Base-by-base conservation (phyloP, 2,329 filamentous ascomycete genomes). In the Corynespora cassiicola region DNA sequence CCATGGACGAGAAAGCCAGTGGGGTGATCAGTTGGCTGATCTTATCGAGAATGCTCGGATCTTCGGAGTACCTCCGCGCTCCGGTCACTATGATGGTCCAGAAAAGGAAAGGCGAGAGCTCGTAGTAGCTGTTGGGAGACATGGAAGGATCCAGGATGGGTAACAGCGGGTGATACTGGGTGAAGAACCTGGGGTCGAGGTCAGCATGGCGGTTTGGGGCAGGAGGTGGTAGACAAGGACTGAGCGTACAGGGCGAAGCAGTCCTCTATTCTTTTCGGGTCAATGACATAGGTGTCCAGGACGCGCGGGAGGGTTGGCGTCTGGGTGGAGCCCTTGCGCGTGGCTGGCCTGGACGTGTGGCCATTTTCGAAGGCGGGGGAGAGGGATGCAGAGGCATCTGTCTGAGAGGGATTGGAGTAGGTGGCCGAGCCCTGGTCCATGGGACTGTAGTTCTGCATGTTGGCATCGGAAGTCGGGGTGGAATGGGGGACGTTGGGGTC, bases 71-170 rank as follows among this genome's bases (percentile, higher is more conserved):
- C 40, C 65, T 47, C 42, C 68, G 54, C 14, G 68, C 64, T 19
- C 69, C 69, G 9, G 69, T 66, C 31, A 66, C 64, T 6, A 71
- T 52, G 14, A 72, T 68, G 10, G 53, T 54, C 69, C 69, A 72
- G 47, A 71, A 72, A 3, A 72, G 50, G 39, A 69, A 66, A 12
- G 61, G 59, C 2, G 59, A 67, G 10, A 57, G 34, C 2, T 66
- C 58, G 35, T 61, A 63, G 39, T 58, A 66, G 8, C 65, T 61
- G 32, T 66, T 66, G 6, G 49, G 39, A 2, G 16, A 45, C 30
- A 61, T 19, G 12, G 51, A 51, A 10, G 55, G 34, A 33, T 67
- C 63, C 25, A 69, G 44, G 33, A 69, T 63, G 3, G 65, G 64
- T 27, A 68, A 58, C 1, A 64, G 42, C 6, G 58, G 46, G 25